A percentile compares a stretch with the other conserved stretches of the same genome.
Evolutionary conservation across 2,329 filamentous ascomycete species (phyloP).

Genomic region (Capronia epimyces): DNA sequence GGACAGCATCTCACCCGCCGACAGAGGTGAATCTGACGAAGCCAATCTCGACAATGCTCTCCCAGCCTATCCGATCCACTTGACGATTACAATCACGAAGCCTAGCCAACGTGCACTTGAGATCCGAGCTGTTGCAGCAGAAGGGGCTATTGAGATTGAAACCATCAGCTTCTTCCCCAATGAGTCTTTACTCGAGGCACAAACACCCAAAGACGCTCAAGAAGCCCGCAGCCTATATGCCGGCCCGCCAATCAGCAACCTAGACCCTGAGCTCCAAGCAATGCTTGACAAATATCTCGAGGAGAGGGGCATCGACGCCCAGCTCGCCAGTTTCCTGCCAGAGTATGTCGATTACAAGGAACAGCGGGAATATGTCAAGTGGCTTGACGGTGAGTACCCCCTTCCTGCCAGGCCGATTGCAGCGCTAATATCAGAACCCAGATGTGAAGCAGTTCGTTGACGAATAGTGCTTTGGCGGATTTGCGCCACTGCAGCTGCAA

Average conservation of each 20-base stretch:
- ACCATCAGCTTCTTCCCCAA: constrained; percentile 70
- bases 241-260: constrained; percentile 85
- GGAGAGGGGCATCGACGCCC: constrained; percentile 83
- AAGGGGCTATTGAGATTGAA: constrained; percentile 80
- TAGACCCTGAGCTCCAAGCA: constrained; percentile 92
- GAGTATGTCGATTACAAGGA: constrained; percentile 98
- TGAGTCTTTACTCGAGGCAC: constrained; percentile 67
- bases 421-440: constrained; percentile 31
- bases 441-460: constrained; percentile 82
- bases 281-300: constrained; percentile 90
- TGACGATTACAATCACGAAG: constrained; percentile 87
- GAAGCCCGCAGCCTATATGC: constrained; percentile 53
- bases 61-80: constrained; percentile 67
- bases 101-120: constrained; percentile 75
- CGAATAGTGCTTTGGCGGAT: constrained; percentile 43
- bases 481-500: not conserved
- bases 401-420: not conserved
- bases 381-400: constrained; percentile 63
- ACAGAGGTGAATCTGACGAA: constrained; percentile 54
- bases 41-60: constrained; percentile 47
- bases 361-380: constrained; percentile 90
- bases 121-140: constrained; percentile 79
- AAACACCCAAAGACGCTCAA: constrained; percentile 68
- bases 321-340: constrained; percentile 81
- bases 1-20: constrained; percentile 52